These are phyloP conservation scores for Pseudogymnoascus sp. DNA, from an alignment of 2,329 filamentous ascomycete species.

Conservation along the genomic window DNA sequence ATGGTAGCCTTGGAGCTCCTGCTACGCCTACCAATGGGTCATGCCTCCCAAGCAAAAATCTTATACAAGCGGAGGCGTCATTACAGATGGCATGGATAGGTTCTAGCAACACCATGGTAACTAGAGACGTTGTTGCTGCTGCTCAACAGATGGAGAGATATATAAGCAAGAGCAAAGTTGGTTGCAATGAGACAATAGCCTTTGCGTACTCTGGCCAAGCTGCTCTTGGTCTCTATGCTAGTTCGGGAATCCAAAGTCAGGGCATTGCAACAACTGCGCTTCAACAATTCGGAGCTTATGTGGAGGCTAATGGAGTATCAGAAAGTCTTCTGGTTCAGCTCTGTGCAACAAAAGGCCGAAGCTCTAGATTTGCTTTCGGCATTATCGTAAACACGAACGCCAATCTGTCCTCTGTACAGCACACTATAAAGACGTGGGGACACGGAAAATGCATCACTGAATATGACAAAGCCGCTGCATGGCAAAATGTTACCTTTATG, in stretches of 20 bases:
- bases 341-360: not conserved
- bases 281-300: not conserved
- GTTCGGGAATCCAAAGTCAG: not conserved
- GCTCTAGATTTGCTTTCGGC: not conserved
- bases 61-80: not conserved
- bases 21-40: not conserved
- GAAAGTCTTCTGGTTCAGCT: constrained; percentile 5
- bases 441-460: not conserved
- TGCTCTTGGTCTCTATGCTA: not conserved
- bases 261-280: not conserved
- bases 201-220: not conserved
- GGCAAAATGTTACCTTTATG: not conserved
- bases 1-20: not conserved
- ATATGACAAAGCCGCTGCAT: not conserved
- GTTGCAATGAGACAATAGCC: not conserved
- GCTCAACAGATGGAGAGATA: not conserved
- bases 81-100: not conserved
- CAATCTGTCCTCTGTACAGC: not conserved
- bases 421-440: not conserved
- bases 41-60: not conserved
- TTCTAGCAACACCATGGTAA: not conserved
- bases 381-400: not conserved
- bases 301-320: not conserved
- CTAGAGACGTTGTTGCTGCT: not conserved
- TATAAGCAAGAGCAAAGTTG: not conserved